Evolutionary conservation across 192 early-diverging fungal species (phyloP).

Genomic region (Anaeromyces robustus): DNA sequence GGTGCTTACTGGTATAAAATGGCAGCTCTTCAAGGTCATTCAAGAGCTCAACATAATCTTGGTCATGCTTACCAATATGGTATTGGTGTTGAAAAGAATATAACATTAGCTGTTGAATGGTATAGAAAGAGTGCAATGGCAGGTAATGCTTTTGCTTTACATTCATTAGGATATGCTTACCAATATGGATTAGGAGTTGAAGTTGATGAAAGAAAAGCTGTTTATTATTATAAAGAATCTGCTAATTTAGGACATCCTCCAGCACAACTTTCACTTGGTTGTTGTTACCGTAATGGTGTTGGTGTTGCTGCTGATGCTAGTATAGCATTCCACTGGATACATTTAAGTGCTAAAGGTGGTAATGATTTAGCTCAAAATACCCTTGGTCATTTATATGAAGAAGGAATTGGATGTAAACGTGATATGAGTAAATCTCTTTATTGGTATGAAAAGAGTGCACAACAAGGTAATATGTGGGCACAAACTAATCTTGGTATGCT

Average conservation of each 20-base stretch:
- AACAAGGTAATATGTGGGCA: constrained; percentile 15
- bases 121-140: constrained; percentile 3
- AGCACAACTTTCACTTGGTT: constrained; percentile 41
- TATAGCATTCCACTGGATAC: not conserved
- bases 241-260: constrained; percentile 35
- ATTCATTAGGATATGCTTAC: constrained; percentile 6
- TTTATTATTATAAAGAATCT: constrained; percentile 33
- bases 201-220: constrained; percentile 26
- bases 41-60: constrained; percentile 5
- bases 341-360: not conserved
- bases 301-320: not conserved
- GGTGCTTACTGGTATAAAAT: constrained; percentile 31
- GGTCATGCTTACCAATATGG: not conserved
- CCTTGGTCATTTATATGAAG: not conserved
- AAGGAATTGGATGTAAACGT: not conserved
- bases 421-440: not conserved
- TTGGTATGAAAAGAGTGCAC: constrained; percentile 1
- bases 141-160: not conserved
- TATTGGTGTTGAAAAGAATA: not conserved
- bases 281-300: constrained; percentile 13
- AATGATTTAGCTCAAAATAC: constrained; percentile 2
- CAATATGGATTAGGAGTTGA: constrained; percentile 36
- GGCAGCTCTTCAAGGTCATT: constrained; percentile 32
- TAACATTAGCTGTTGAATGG: constrained; percentile 3
- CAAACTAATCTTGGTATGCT: constrained; percentile 29